phyloP scores from a whole-genome alignment of 768 basidiomycete species.

The Xerocomus spinulosus region DNA sequence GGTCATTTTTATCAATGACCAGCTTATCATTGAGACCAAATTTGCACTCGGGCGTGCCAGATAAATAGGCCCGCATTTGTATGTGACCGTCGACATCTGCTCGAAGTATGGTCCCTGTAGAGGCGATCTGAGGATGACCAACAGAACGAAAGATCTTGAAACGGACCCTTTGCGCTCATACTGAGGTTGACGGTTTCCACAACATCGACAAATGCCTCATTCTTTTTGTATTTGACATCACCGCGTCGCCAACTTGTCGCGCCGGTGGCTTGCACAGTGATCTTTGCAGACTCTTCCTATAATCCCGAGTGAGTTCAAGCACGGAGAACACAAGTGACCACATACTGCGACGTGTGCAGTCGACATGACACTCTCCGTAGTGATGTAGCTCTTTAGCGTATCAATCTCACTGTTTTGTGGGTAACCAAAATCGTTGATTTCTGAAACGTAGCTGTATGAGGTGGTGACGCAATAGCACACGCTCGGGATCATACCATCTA shows the following conservation, averaged over 20 bases:
- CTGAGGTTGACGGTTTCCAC: constrained; percentile 94
- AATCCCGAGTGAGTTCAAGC: constrained; percentile 1
- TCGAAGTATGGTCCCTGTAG: constrained; percentile 79
- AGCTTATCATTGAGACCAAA: constrained; percentile 98
- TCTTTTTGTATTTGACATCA: constrained; percentile 99
- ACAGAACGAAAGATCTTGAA: background rate
- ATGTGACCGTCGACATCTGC: constrained; percentile 98
- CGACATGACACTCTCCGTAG: constrained; percentile 92
- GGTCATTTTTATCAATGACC: constrained; percentile 80
- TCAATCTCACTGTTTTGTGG: constrained; percentile 99
- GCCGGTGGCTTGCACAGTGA: constrained; percentile 95
- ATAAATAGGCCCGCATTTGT: constrained; percentile 94
- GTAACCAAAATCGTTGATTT: constrained; percentile 98
- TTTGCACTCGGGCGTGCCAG: constrained; percentile 97
- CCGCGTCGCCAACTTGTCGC: constrained; percentile 92
- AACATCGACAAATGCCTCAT: constrained; percentile 99
- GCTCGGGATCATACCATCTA: constrained; percentile 65
- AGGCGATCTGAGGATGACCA: constrained; percentile 1
- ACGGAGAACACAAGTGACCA: background rate
- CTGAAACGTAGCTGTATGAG: constrained; percentile 36
- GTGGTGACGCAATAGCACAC: background rate
- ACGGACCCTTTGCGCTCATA: constrained; percentile 88
- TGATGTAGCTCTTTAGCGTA: constrained; percentile 96
- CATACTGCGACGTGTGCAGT: constrained; percentile 78
- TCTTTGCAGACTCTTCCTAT: constrained; percentile 95